Evolutionary conservation across 345 rosid species (phyloP).

Genomic region (Eucalyptus curtisii): DNA sequence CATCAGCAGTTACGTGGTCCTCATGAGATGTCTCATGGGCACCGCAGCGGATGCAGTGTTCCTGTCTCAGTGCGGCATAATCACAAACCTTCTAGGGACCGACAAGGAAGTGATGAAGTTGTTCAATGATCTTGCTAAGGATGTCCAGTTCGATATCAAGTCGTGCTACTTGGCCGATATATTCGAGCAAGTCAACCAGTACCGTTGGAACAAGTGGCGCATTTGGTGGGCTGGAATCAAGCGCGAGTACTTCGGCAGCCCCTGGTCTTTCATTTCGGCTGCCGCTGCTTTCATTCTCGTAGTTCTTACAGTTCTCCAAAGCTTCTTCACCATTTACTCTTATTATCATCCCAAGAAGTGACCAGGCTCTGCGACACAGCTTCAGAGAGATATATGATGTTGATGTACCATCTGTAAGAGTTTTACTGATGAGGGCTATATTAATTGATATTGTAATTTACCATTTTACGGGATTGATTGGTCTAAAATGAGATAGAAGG

Average conservation of each 20-base stretch:
- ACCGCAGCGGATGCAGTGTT: neutral
- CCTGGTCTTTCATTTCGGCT: neutral
- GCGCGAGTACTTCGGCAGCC: neutral
- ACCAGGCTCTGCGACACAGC: no score
- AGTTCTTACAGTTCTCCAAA: neutral
- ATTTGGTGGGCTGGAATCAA: neutral
- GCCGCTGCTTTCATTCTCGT: neutral
- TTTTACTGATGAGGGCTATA: no score
- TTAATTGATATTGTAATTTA: no score
- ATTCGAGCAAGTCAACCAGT: fast-evolving
- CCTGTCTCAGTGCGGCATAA: neutral
- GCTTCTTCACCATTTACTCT: neutral
- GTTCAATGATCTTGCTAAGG: neutral
- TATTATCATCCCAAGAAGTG: no score
- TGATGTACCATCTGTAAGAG: no score
- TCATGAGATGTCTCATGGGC: neutral
- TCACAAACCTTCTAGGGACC: neutral
- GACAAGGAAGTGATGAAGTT: neutral
- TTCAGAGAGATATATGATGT: no score
- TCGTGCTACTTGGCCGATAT: fast-evolving
- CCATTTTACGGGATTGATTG: no score
- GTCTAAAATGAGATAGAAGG: no score
- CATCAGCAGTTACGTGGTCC: neutral
- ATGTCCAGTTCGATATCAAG: neutral
- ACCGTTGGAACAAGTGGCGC: neutral